phyloP scores from a whole-genome alignment of 2,329 filamentous ascomycete genomes.

The Aspergillus caelatus region DNA sequence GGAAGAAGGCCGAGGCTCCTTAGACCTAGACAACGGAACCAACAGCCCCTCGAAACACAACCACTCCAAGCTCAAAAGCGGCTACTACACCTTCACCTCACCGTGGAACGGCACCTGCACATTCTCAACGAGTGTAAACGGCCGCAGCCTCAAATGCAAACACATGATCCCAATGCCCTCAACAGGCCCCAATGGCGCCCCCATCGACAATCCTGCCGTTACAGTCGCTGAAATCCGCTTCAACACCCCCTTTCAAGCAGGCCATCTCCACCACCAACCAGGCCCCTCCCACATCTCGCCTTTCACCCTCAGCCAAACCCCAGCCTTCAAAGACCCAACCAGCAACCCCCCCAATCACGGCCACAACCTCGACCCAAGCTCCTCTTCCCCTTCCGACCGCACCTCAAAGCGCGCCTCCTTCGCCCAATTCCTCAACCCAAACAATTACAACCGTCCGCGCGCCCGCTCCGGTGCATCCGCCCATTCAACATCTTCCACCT shows the following conservation, averaged over 20 bases:
- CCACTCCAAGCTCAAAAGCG: conserved; percentile 38
- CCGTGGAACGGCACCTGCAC: conserved; percentile 89
- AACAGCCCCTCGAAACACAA: conserved; percentile 19
- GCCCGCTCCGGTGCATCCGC: conserved; percentile 28
- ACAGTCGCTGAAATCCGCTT: conserved; percentile 84
- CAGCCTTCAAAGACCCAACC: conserved; percentile 16
- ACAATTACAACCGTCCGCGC: conserved; percentile 30
- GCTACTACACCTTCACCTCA: conserved; percentile 73
- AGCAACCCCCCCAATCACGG: conserved; percentile 8
- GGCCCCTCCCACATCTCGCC: conserved; percentile 26
- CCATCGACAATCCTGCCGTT: conserved; percentile 41
- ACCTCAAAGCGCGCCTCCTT: conserved; percentile 34
- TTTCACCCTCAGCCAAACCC: conserved; percentile 25
- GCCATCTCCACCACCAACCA: conserved; percentile 33
- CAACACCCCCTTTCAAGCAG: conserved; percentile 69
- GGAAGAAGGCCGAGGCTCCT: conserved; percentile 22
- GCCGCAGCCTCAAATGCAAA: conserved; percentile 73
- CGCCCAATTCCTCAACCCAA: conserved; percentile 36
- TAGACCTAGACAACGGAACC: conserved; percentile 19
- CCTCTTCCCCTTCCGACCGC: conserved; percentile 7
- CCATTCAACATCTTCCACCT: conserved; percentile 17
- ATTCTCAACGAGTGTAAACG: conserved; percentile 76
- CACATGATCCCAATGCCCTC: conserved; percentile 61
- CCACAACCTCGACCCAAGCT: background rate
- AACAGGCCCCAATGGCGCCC: conserved; percentile 11